Evolutionary conservation across 768 basidiomycete genomes (phyloP), one percentile per base, ranked within the genome.

Genomic region (Russula earlei): DNA sequence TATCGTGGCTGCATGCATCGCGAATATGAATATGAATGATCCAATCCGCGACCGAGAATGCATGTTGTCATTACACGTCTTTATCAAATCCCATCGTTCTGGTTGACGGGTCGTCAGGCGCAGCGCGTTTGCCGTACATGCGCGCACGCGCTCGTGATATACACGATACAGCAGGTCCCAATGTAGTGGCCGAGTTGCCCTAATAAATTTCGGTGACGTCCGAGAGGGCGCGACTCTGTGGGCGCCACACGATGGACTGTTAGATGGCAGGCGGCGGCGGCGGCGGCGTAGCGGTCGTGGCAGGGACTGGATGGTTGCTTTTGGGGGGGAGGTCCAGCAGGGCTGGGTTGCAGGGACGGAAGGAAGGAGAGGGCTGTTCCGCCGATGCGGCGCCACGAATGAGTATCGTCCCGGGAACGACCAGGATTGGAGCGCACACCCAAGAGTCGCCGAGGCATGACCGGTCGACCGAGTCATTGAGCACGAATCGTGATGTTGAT

Each of bases 1-100:
- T 38, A 40, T 44, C 19, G 25, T 15, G 42, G 17, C 27, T 37
- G 40, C 41, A 11, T 8, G 19, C 45, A 29, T 42, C 22, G 31
- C 24, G 24, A 49, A 43, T 36, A 41, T 24, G 17, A 48, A 29
- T 58, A 41, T 24, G 17, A 48, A 29, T 58, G 55, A 56, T 55
- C 31, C 55, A 49, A 56, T 49, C 55, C 31, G 9, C 47, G 37
- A 36, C 25, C 27, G 17, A 17, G 38, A 34, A 33, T 33, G 7
- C 31, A 33, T 33, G 31, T 33, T 33, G 31, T 33, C 11, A 33
- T 33, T 33, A 33, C 31, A 33, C 11, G 7, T 33, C 7, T 33
- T 33, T 12, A 12, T 36, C 7, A 36, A 36, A 33, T 14, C 10
- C 12, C 4, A 12, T 14, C 34, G 11, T 38, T 38, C 37, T 17